These are phyloP conservation scores for Pterulicium gracile DNA, from an alignment of 1,284 basidiomycete genomes.

Conservation along the genomic window DNA sequence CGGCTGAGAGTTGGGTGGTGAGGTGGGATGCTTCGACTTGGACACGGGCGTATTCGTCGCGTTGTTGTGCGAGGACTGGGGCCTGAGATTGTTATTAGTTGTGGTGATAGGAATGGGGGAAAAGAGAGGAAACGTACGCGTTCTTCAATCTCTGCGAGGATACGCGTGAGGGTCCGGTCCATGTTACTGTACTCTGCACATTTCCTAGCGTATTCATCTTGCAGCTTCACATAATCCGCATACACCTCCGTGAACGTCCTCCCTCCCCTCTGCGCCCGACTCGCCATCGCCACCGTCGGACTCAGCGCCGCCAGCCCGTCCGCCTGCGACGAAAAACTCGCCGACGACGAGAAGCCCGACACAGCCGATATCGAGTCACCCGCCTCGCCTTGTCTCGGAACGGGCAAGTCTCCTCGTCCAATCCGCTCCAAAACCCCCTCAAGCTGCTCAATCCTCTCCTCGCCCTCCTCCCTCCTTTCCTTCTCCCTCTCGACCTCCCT, in stretches of 20 bases:
- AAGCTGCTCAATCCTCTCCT: slow-evolving; percentile 48
- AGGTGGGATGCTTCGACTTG: slow-evolving; percentile 71
- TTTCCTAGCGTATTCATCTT: slow-evolving; percentile 74
- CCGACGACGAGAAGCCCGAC: too few relatives aligned
- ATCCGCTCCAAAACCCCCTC: slow-evolving; percentile 55
- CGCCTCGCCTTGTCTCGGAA: slow-evolving; percentile 36
- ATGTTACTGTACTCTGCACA: slow-evolving; percentile 74
- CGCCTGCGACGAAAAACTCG: slow-evolving; percentile 27
- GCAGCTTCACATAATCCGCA: slow-evolving; percentile 75
- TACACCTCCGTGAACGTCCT: slow-evolving; percentile 89
- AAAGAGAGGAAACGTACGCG: slow-evolving; percentile 41
- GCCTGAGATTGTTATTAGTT: slow-evolving; percentile 50
- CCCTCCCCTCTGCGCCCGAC: slow-evolving; percentile 65
- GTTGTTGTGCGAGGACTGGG: slow-evolving; percentile 79
- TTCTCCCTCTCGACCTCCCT: slow-evolving; percentile 60
- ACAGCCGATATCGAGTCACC: slow-evolving; percentile 36
- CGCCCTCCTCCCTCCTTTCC: slow-evolving; percentile 47
- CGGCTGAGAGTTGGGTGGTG: slow-evolving; percentile 66
- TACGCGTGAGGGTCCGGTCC: slow-evolving; percentile 60
- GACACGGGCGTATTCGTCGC: slow-evolving; percentile 73
- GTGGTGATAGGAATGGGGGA: slow-evolving; percentile 1
- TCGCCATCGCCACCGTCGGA: slow-evolving; percentile 80
- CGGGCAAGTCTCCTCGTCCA: slow-evolving; percentile 56
- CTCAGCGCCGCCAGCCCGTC: slow-evolving; percentile 58
- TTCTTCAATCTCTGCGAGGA: slow-evolving; percentile 83